These are phyloP conservation scores for Sporothrix humicola DNA, from an alignment of 2,329 filamentous ascomycete species.

Conservation along the genomic window DNA sequence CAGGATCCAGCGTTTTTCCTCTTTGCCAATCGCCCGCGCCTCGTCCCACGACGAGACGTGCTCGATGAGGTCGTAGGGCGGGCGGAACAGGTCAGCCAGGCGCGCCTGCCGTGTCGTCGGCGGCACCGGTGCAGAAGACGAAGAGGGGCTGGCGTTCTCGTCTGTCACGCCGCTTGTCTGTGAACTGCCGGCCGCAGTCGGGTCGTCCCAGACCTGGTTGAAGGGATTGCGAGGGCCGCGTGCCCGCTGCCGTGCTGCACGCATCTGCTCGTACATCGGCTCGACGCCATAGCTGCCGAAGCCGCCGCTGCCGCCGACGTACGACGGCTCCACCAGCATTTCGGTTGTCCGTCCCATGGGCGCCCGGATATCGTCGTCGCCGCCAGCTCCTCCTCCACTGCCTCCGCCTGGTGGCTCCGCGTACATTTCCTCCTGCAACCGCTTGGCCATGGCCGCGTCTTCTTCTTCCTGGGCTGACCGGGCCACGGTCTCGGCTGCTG, in stretches of 20 bases:
- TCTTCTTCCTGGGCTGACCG: slow-evolving; percentile 72
- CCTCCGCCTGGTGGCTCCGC: slow-evolving; percentile 42
- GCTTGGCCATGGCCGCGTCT: slow-evolving; percentile 90
- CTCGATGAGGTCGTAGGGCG: slow-evolving; percentile 88
- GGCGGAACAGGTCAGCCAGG: slow-evolving; percentile 89
- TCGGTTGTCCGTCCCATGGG: slow-evolving; percentile 92
- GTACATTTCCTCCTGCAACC: slow-evolving; percentile 91
- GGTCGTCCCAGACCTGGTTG: slow-evolving; percentile 49
- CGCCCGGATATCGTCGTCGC: slow-evolving; percentile 73
- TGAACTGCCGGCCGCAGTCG: not conserved
- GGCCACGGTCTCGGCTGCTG: slow-evolving; percentile 51
- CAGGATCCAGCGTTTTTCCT: slow-evolving; percentile 89
- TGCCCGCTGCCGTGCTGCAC: slow-evolving; percentile 47
- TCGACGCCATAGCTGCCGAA: slow-evolving; percentile 59
- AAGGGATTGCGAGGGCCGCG: slow-evolving; percentile 46
- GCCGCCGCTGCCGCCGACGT: slow-evolving; percentile 52
- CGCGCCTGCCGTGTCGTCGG: slow-evolving; percentile 48
- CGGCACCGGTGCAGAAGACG: not conserved
- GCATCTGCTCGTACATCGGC: slow-evolving; percentile 60
- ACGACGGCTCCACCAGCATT: slow-evolving; percentile 78
- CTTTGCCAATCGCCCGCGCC: slow-evolving; percentile 83
- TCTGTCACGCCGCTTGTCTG: not conserved
- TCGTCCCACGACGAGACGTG: slow-evolving; percentile 72
- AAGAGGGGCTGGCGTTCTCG: not conserved
- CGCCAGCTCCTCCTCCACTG: not conserved